Evolutionary conservation across 805 yeast genomes (phyloP).

Genomic region (Myxozyma melibiosi): DNA sequence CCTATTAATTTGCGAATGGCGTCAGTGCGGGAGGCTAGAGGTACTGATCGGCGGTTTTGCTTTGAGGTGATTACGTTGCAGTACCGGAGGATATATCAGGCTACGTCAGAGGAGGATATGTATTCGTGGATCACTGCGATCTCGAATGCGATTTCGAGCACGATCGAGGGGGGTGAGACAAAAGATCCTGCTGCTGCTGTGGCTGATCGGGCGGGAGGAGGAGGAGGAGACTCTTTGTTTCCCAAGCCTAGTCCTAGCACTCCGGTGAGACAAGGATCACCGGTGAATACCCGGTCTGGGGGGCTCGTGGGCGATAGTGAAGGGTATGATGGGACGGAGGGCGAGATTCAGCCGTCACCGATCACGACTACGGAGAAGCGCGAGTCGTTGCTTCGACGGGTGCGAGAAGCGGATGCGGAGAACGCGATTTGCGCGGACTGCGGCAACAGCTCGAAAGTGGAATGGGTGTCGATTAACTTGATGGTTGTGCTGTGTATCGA

Average conservation of each 20-base stretch:
- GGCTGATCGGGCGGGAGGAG: neutral
- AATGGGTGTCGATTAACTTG: slow-evolving; percentile 83
- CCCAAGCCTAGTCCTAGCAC: slow-evolving; percentile 9
- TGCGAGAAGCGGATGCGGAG: slow-evolving; percentile 46
- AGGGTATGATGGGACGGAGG: too few species aligned
- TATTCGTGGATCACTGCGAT: slow-evolving; percentile 68
- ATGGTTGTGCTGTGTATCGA: slow-evolving; percentile 75
- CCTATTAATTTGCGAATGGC: slow-evolving; percentile 75
- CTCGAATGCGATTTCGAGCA: slow-evolving; percentile 53
- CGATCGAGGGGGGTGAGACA: slow-evolving; percentile 46
- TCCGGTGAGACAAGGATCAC: neutral
- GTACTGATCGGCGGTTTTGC: slow-evolving; percentile 54
- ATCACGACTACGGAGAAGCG: neutral
- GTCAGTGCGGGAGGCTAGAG: slow-evolving; percentile 52
- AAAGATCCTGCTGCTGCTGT: neutral
- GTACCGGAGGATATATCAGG: slow-evolving; percentile 75
- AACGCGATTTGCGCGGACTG: slow-evolving; percentile 81
- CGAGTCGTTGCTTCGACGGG: slow-evolving; percentile 13
- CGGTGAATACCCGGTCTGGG: neutral
- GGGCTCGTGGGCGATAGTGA: too few species aligned
- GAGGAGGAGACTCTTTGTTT: slow-evolving; percentile 1
- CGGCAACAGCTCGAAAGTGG: slow-evolving; percentile 62
- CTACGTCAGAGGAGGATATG: slow-evolving; percentile 67
- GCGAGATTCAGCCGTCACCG: neutral
- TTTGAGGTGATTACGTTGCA: slow-evolving; percentile 75